These are phyloP conservation scores for Globisporangium abappressorium DNA, from an alignment of 352 stramenopile genomes.

Conservation along the genomic window DNA sequence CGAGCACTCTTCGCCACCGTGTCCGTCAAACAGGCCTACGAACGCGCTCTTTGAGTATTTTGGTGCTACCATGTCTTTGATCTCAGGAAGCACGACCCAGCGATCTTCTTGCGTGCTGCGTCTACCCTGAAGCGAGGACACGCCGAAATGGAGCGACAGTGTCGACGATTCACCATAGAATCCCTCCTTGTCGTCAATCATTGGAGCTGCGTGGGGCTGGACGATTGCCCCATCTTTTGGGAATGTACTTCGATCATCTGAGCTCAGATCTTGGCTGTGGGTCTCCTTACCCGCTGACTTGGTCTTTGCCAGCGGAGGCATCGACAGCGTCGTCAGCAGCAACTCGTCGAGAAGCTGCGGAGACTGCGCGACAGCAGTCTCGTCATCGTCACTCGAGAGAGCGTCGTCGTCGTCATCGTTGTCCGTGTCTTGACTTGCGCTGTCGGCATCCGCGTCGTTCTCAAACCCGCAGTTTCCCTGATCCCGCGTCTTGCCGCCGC, in stretches of 20 bases:
- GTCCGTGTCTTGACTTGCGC: conserved; percentile 2
- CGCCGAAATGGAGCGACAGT: conserved; percentile 39
- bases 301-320: conserved; percentile 48
- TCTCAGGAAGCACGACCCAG: conserved; percentile 50
- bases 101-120: conserved; percentile 78
- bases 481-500: conserved; percentile 30
- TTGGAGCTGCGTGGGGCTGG: background rate
- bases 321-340: conserved; percentile 69
- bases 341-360: conserved; percentile 69
- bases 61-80: conserved; percentile 19
- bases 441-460: background rate
- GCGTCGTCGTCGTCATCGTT: conserved; percentile 32
- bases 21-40: conserved; percentile 81
- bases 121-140: conserved; percentile 55
- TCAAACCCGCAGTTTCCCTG: conserved; percentile 5
- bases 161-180: conserved; percentile 39
- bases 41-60: conserved; percentile 36
- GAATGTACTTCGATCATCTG: background rate
- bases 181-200: conserved; percentile 22
- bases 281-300: conserved; percentile 2
- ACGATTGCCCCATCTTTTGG: background rate
- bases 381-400: conserved; percentile 57
- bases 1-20: conserved; percentile 70
- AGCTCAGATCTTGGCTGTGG: background rate
- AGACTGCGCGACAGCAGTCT: conserved; percentile 61